Conservation (phyloP, 2,329 filamentous ascomycete species). For the Cladosporium cucumerinum region DNA sequence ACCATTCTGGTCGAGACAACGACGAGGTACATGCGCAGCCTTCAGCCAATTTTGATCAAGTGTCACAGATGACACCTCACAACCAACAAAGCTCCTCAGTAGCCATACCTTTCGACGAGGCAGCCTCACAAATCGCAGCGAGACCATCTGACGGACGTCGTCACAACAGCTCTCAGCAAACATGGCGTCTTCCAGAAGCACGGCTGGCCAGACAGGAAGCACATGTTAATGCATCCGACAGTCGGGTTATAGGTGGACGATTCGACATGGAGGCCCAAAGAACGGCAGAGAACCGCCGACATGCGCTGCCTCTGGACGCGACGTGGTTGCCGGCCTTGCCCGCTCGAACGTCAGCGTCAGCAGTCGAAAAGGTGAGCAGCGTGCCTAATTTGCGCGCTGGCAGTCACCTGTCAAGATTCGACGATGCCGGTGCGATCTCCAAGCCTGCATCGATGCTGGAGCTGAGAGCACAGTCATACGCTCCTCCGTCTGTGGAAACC, state of each 20-base stretch:
- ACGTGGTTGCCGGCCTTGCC: constrained; percentile 11
- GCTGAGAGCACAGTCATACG: constrained; percentile 9
- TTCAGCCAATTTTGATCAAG: not conserved
- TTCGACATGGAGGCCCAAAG: constrained; percentile 10
- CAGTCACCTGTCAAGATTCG: not conserved
- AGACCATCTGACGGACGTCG: not conserved
- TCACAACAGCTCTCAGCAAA: not conserved
- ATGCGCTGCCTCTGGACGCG: constrained; percentile 15
- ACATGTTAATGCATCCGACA: not conserved
- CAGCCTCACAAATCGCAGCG: not conserved
- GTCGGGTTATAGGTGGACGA: not conserved
- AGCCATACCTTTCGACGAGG: not conserved
- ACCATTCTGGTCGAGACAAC: not conserved
- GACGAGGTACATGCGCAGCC: not conserved
- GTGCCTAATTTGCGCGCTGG: constrained; percentile 16
- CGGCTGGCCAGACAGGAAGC: not conserved
- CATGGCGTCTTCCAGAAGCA: not conserved
- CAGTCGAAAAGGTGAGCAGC: constrained; percentile 9
- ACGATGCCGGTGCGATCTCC: constrained; percentile 2
- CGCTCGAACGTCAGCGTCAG: constrained; percentile 7
- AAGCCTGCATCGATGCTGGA: constrained; percentile 17
- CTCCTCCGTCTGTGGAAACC: constrained; percentile 14
- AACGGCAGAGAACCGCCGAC: constrained; percentile 10
- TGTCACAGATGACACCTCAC: not conserved
- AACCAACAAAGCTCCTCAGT: not conserved